Base-by-base conservation (phyloP, 768 basidiomycete genomes). In the Ramaria rubella region DNA sequence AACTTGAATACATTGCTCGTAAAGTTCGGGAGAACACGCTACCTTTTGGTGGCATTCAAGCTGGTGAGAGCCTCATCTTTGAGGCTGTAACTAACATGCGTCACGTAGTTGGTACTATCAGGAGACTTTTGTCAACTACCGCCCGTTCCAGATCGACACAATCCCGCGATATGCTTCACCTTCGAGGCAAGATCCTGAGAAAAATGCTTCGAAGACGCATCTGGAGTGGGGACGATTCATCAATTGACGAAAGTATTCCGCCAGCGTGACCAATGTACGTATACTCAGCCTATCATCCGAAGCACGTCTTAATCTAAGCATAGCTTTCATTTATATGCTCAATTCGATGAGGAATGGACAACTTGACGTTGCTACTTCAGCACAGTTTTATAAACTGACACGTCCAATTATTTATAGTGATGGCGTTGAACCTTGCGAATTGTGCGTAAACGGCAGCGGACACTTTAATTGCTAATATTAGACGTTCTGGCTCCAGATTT, bases 111-210 rank as follows among this genome's bases (percentile, higher is more conserved):
- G 52, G 77, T 89, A 31, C 72, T 94, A 4, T 91, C 86, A 7
- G 93, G 93, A 6, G 93, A 96, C 66, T 94, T 94, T 68, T 94
- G 83, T 65, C 92, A 96, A 68, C 75, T 96, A 0, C 93, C 93
- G 9, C 93, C 93, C 1, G 89, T 94, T 69, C 76, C 61, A 63
- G 78, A 69, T 67, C 67, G 60, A 5, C 23, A 49, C 21, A 67
- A 66, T 21, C 42, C 57, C 3, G 58, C 58, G 3, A 63, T 71
- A 2, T 70, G 67, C 42, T 94, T 94, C 68, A 83, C 86, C 3
- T 94, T 96, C 65, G 90, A 94, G 54, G 85, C 92, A 0, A 61
- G 77, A 14, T 73, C 77, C n/a, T 95, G 93, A 92, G 63, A 71
- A 19, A 65, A 69, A 26, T 86, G 88, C 60, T 79, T 95, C 24